Base-by-base conservation (phyloP, 345 rosid species). In the Pistacia atlantica region DNA sequence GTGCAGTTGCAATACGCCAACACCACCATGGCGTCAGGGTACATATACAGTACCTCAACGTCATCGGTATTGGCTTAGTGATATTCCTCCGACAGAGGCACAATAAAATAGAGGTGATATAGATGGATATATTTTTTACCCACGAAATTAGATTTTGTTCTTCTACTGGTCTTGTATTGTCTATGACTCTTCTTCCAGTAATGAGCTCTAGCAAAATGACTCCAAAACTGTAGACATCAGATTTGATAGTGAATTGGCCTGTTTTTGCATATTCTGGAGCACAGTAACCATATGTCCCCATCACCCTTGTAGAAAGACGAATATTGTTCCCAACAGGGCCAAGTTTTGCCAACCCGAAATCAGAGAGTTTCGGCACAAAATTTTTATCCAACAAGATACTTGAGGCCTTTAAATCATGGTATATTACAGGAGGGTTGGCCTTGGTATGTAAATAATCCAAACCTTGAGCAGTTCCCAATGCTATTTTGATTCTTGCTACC, bases 141-240 rank as follows among this genome's bases (percentile, higher is more conserved):
- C 98, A 93, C 74, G 93, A 52, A 76, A 93, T 93, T 75, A 93
- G 79, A 79, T 90, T 91, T 38, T 90, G 98, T 78, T 91, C 94
- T 42, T 90, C 82, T 16, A 72, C 79, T 22, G 93, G 90, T 75
- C 82, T 90, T 11, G 87, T 86, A 13, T 93, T 86, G 87, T 93
- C 98, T 11, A 91, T 70, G 66, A 89, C 94, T 82, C 78, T 87
- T 65, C 94, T 82, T 66, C 97, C 97, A 0, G 93, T 91, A 73
- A 93, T 84, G 25, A 93, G 90, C 67, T 93, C 96, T 7, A 93
- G 85, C 61, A 93, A 77, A 67, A 93, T 83, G 63, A 93, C 93
- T 66, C 98, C 98, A 72, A 91, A 93, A 78, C 98, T 89, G 75
- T 87, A 93, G 0, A 93, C 93, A 75, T 93, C 97, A 31, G 98